Percentiles rank a stretch among this genome's conserved stretches.
Conservation (phyloP, 2,329 filamentous ascomycete species). For the Aspergillus oerlinghausenensis region DNA sequence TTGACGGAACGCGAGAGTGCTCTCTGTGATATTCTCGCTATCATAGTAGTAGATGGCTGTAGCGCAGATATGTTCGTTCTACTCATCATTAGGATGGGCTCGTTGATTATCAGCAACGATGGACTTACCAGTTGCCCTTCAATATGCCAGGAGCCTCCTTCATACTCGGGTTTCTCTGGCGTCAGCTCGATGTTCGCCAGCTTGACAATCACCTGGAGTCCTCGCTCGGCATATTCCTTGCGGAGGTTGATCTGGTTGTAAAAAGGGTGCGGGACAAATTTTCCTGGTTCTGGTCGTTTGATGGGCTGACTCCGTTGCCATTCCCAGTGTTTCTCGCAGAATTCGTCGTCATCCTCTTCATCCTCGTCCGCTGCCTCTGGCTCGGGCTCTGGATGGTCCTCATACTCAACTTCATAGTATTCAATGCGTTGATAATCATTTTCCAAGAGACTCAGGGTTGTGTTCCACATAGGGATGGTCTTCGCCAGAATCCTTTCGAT, state of each 20-base stretch:
- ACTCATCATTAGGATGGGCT: not conserved
- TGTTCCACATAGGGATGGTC: conserved; percentile 47
- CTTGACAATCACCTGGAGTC: conserved; percentile 53
- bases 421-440: conserved; percentile 3
- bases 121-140: conserved; percentile 40
- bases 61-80: conserved; percentile 60
- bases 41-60: conserved; percentile 64
- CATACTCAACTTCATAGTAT: conserved; percentile 8
- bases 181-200: conserved; percentile 58
- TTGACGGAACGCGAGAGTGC: conserved; percentile 49
- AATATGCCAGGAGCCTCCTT: conserved; percentile 40
- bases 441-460: conserved; percentile 11
- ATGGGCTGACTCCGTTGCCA: not conserved
- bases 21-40: conserved; percentile 56
- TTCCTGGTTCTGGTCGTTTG: conserved; percentile 14
- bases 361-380: not conserved
- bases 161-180: conserved; percentile 54
- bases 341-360: not conserved
- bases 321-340: not conserved
- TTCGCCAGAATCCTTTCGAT: conserved; percentile 36
- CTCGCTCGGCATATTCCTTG: conserved; percentile 29
- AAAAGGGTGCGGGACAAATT: not conserved
- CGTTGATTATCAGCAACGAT: not conserved
- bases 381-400: not conserved
- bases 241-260: conserved; percentile 13